phyloP scores from a whole-genome alignment of 2,329 filamentous ascomycete genomes.

The Xylariomycetidae sp. region DNA sequence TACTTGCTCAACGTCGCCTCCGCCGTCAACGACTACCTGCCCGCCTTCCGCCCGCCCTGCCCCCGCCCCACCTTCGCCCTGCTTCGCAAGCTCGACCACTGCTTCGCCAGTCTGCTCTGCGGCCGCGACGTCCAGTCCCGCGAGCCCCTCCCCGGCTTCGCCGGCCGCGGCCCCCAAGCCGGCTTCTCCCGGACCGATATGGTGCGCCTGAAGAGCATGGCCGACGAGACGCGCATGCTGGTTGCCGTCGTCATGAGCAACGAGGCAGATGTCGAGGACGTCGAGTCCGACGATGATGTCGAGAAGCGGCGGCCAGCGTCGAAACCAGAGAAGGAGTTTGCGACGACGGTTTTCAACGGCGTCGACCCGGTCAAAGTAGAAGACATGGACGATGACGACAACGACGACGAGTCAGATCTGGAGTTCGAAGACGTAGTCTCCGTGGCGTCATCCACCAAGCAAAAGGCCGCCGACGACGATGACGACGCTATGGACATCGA shows the following conservation, averaged over 20 bases:
- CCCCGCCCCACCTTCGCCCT: conserved; percentile 64
- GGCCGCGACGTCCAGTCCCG: conserved; percentile 62
- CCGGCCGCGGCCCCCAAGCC: conserved; percentile 45
- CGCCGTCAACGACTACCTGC: conserved; percentile 64
- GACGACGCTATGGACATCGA: conserved; percentile 3
- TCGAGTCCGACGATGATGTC: conserved; percentile 31
- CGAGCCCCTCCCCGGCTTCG: conserved; percentile 64
- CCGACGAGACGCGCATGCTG: conserved; percentile 66
- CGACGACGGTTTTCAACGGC: conserved; percentile 3
- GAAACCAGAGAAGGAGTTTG: conserved; percentile 21
- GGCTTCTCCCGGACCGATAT: conserved; percentile 77
- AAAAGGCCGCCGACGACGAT: conserved; percentile 15
- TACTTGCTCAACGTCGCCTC: conserved; percentile 75
- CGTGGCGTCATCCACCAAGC: conserved; percentile 11
- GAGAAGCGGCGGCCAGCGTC: conserved; percentile 15
- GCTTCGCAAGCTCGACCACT: conserved; percentile 73
- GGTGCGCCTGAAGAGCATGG: conserved; percentile 76
- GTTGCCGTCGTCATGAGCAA: conserved; percentile 63
- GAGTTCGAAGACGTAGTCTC: conserved; percentile 5
- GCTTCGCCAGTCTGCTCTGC: conserved; percentile 69
- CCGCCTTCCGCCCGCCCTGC: conserved; percentile 63
- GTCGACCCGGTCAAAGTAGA: conserved; percentile 9
- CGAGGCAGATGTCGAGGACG: conserved; percentile 38
- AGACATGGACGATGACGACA: conserved; percentile 6
- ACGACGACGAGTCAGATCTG: conserved; percentile 9